Conservation (phyloP, 2,329 filamentous ascomycete species). For the Chrysosphaeria jannelii region DNA sequence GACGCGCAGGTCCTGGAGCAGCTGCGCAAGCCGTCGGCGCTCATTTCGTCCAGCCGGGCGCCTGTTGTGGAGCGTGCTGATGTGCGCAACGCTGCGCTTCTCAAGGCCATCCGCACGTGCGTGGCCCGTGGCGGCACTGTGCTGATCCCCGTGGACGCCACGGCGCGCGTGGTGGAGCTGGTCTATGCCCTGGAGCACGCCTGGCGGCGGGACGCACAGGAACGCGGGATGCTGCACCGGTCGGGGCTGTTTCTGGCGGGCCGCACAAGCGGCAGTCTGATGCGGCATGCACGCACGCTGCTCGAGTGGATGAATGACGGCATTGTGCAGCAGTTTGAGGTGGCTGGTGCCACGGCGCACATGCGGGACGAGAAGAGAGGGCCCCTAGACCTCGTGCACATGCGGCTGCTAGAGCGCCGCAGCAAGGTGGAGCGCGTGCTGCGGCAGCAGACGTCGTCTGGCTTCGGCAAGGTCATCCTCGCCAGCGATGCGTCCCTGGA, state of each 20-base stretch:
- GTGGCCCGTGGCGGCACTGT: constrained; percentile 66
- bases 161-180: constrained; percentile 74
- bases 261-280: constrained; percentile 59
- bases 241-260: constrained; percentile 56
- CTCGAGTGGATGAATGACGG: constrained; percentile 97
- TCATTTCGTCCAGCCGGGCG: constrained; percentile 70
- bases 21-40: constrained; percentile 67
- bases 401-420: constrained; percentile 57
- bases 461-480: constrained; percentile 43
- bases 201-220: constrained; percentile 36
- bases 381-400: constrained; percentile 70
- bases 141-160: constrained; percentile 80
- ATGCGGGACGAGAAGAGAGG: too few species aligned
- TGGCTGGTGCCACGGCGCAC: constrained; percentile 15
- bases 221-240: constrained; percentile 19
- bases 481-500: constrained; percentile 74
- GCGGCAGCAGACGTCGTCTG: constrained; percentile 15
- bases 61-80: constrained; percentile 39
- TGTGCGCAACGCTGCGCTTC: constrained; percentile 59
- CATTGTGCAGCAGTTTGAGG: constrained; percentile 76
- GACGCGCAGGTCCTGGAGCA: constrained; percentile 75
- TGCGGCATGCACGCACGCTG: constrained; percentile 82
- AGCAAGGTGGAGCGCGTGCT: constrained; percentile 46
- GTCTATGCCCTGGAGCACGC: constrained; percentile 79
- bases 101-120: constrained; percentile 55